Evolutionary conservation across 495 filamentous ascomycete genomes (phyloP), one percentile per base, ranked within the genome.

Genomic region (Lophiotrema nucula): DNA sequence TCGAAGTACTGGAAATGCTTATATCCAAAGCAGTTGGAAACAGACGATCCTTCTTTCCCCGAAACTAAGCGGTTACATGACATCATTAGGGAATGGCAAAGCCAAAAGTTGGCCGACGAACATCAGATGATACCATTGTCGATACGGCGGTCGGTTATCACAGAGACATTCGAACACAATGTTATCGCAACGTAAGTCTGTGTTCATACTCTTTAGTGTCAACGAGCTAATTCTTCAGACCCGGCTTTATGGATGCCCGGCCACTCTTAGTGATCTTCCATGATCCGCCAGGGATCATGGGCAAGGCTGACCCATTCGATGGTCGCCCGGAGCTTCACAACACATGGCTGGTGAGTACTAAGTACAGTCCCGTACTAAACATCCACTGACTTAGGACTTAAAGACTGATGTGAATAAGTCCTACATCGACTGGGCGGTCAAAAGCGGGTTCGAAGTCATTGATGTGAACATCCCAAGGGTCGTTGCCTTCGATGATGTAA

Each of bases 131-230:
- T 83, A 0, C 82, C 83, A 8, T 74, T 98, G 2, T 82, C 80
- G 58, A 85, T 98, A 16, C 84, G 86, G 59, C 80, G 87, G 3
- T 82, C 85, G 18, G 70, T 73, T 2, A 79, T 95, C 2, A 87
- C 84, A 27, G 83, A 81, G 58, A 88, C 89, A 1, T 96, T 95
- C 63, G 83, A 90, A 64, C 87, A 96, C 60, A 89, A 97, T 65
- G 88, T 98, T 12, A 72, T 97, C 28, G 88, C 86, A n/a, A 96
- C 90, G 72, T 85, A 73, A 72, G 75, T n/a, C 12, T 38, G 16
- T n/a, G 25, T 19, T 31, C 13, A 25, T 49, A 43, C 44, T 47
- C 70, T 69, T 8, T 65, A 60, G 18, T 58, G 10, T 8, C 15
- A 41, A 8, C 4, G 11, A 23, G 25, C 41, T 50, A 39, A 43